Evolutionary conservation across 768 basidiomycete genomes (phyloP).

Genomic region (Phaffia tasmanica): DNA sequence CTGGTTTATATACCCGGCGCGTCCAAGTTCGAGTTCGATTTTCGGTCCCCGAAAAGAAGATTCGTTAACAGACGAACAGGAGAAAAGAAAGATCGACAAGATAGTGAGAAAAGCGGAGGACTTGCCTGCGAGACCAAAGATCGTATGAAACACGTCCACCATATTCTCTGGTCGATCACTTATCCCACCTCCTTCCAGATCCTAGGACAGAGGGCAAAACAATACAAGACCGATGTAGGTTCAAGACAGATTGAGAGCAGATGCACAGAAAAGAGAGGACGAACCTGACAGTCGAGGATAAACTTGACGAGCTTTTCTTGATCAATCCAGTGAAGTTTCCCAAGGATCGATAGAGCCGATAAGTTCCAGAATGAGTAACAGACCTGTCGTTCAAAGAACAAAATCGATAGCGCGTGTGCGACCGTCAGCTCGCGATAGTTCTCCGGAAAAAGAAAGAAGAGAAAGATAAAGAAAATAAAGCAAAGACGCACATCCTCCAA

Average conservation of each 20-base stretch:
- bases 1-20: slow-evolving; percentile 37
- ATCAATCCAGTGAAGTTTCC: slow-evolving; percentile 78
- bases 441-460: neutral
- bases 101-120: neutral
- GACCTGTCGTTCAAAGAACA: slow-evolving; percentile 47
- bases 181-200: slow-evolving; percentile 80
- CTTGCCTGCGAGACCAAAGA: slow-evolving; percentile 76
- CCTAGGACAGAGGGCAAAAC: slow-evolving; percentile 44
- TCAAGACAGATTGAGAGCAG: neutral
- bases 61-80: neutral
- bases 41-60: neutral
- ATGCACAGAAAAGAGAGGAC: slow-evolving; percentile 27
- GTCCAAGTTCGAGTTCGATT: no score
- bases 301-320: slow-evolving; percentile 62
- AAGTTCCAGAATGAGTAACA: slow-evolving; percentile 98
- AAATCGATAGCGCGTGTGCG: neutral
- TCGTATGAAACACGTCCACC: slow-evolving; percentile 94
- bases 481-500: slow-evolving; percentile 72
- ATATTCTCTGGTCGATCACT: slow-evolving; percentile 87
- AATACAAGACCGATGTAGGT: neutral
- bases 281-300: slow-evolving; percentile 76
- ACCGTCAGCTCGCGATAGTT: neutral
- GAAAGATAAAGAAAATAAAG: slow-evolving; percentile 1
- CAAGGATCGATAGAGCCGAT: slow-evolving; percentile 72
- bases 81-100: neutral